Evolutionary conservation across 139 green algal species (phyloP), one percentile per base, ranked within the genome.

Genomic region (Raphidocelis subcapitata): DNA sequence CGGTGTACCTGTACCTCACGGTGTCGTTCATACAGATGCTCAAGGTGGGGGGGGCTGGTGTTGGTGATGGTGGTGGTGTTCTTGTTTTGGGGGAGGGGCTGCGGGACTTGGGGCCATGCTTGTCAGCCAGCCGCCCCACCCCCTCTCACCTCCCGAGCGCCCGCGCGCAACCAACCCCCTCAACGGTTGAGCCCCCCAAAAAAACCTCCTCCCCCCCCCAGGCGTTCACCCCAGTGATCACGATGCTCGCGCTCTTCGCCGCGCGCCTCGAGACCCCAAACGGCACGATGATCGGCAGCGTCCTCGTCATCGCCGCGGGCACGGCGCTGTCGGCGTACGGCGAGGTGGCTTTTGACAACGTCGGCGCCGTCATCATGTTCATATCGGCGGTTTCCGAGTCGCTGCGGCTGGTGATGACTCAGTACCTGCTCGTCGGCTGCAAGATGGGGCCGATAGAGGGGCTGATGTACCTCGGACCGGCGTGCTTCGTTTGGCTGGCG

Each of bases 11-110:
- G 5, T 98, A 99, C 81, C 86, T 99, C 21, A 92, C 83, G 14
- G 94, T 98, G 5, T 92, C 93, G 5, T 98, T 98, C 85, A 97
- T 98, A 29, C 95, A 98, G 80, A 97, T 97, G 89, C 67, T 94
- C 64, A 97, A 96, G 83, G 82, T n/a, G 23, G 20, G 23, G 12
- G 52, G 52, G 12, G 60, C 60, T 59, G 51, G 26, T 35, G 16
- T 26, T 18, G 35, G 62, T 56, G 37, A 36, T 4, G 18, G 52
- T 26, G 23, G 21, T 8, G 21, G 57, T 36, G 52, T 59, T 10
- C 16, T 5, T 59, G 20, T 59, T 5, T 28, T 59, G 52, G 52
- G 23, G 3, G 52, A 59, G 52, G 41, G 41, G 41, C 41, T 49
- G n/a, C n/a, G n/a, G n/a, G n/a, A n/a, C n/a, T n/a, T n/a, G n/a